These are phyloP conservation scores for Ogataea saltuana DNA, from an alignment of 805 yeast species.

Conservation along the genomic window DNA sequence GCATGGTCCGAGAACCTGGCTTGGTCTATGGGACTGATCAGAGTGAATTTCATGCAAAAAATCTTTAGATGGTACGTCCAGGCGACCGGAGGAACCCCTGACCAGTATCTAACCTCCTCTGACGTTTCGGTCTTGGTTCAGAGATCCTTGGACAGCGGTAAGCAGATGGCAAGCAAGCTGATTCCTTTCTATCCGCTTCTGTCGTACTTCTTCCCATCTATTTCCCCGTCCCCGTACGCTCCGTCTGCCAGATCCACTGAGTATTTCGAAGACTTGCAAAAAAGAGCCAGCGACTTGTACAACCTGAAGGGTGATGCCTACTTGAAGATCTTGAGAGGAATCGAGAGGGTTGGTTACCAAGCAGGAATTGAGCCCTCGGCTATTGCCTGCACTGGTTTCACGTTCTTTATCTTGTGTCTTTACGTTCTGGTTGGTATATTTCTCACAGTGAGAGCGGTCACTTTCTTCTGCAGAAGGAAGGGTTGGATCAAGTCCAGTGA, in stretches of 20 bases:
- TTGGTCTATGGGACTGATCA: slow-evolving; percentile 93
- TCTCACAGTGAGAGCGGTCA: slow-evolving; percentile 50
- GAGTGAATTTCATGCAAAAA: slow-evolving; percentile 77
- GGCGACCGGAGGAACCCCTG: slow-evolving; percentile 86
- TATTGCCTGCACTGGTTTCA: slow-evolving; percentile 82
- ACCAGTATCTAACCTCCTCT: slow-evolving; percentile 60
- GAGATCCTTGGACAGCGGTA: slow-evolving; percentile 45
- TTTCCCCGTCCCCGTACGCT: slow-evolving; percentile 2
- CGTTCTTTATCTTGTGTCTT: slow-evolving; percentile 78
- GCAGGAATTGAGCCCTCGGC: slow-evolving; percentile 81
- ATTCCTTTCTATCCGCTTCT: slow-evolving; percentile 23
- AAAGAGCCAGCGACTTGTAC: slow-evolving; percentile 31
- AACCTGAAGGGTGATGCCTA: slow-evolving; percentile 53
- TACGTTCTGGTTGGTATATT: slow-evolving; percentile 66
- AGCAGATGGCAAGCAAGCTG: slow-evolving; percentile 13
- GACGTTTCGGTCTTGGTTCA: slow-evolving; percentile 75
- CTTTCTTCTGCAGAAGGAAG: slow-evolving; percentile 39
- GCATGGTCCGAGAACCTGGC: slow-evolving; percentile 91
- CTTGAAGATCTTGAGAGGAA: slow-evolving; percentile 79
- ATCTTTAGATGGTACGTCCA: slow-evolving; percentile 84
- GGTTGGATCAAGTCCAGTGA: slow-evolving; percentile 20
- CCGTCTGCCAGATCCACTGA: background rate
- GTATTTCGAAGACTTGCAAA: slow-evolving; percentile 12
- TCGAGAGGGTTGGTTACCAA: slow-evolving; percentile 75
- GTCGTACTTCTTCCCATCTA: slow-evolving; percentile 23